phyloP scores from a whole-genome alignment of 139 green algal species.

The Trebouxia sp. region DNA sequence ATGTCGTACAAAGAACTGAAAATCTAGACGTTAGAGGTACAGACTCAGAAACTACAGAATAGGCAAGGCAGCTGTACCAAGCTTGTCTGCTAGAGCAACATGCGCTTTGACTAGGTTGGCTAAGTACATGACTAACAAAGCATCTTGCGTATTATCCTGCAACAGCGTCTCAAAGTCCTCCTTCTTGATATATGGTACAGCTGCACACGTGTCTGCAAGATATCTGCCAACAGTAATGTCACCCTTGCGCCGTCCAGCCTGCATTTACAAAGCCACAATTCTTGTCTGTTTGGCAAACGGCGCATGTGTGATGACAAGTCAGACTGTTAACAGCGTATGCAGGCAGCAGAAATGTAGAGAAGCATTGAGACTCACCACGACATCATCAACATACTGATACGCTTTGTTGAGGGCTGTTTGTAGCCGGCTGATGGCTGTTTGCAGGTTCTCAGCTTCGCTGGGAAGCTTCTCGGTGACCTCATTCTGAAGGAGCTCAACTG shows the following conservation, averaged over 20 bases:
- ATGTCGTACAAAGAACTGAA: no score
- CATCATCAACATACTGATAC: constrained; percentile 79
- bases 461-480: constrained; percentile 47
- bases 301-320: neutral
- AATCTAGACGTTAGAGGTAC: no score
- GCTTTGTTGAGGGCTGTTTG: constrained; percentile 61
- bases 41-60: constrained; percentile 59
- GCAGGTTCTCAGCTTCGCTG: constrained; percentile 76
- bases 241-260: constrained; percentile 61
- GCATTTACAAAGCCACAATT: constrained; percentile 18
- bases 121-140: constrained; percentile 87
- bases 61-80: constrained; percentile 83
- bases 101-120: constrained; percentile 84
- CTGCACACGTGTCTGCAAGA: constrained; percentile 85
- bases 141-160: constrained; percentile 79
- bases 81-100: constrained; percentile 86
- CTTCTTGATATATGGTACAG: constrained; percentile 72
- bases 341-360: neutral
- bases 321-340: no score
- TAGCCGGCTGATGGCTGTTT: constrained; percentile 62
- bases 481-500: constrained; percentile 67
- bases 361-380: constrained; percentile 65
- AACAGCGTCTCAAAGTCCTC: constrained; percentile 84
- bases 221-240: constrained; percentile 80
- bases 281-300: neutral